Percentiles rank a stretch among this genome's conserved stretches.
Conservation (phyloP, 176 grass and related monocot species). For the Zoysia japonica region DNA sequence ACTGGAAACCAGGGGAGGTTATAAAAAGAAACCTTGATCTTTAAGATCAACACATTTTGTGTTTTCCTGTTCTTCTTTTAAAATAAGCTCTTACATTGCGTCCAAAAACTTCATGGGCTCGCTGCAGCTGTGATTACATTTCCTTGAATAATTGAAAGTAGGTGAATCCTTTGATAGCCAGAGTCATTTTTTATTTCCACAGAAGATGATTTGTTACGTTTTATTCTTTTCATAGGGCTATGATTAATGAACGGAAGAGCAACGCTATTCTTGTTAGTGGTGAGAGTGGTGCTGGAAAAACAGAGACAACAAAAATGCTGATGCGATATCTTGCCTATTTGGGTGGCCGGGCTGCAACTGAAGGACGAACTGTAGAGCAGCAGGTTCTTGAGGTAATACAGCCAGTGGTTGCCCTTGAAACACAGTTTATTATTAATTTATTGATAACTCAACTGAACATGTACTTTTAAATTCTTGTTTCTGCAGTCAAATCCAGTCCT, state of each 20-base stretch:
- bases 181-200: conserved; percentile 3
- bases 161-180: background rate
- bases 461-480: conserved; percentile 37
- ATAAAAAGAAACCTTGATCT: background rate
- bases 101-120: background rate
- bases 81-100: background rate
- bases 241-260: conserved; percentile 92
- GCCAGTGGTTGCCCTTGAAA: conserved; percentile 16
- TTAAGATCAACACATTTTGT: background rate
- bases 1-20: conserved; percentile 9
- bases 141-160: background rate
- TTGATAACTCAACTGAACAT: conserved; percentile 31
- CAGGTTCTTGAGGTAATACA: conserved; percentile 92
- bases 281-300: conserved; percentile 98
- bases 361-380: conserved; percentile 98
- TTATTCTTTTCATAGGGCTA: conserved; percentile 63
- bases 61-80: background rate
- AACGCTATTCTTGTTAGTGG: conserved; percentile 98
- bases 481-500: conserved; percentile 99
- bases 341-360: conserved; percentile 87
- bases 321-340: conserved; percentile 98
- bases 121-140: background rate
- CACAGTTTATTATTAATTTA: conserved; percentile 23
- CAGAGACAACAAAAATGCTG: conserved; percentile 99
- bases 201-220: conserved; percentile 10